Conservation (phyloP, 805 yeast species). For the Myxozyma geophila region DNA sequence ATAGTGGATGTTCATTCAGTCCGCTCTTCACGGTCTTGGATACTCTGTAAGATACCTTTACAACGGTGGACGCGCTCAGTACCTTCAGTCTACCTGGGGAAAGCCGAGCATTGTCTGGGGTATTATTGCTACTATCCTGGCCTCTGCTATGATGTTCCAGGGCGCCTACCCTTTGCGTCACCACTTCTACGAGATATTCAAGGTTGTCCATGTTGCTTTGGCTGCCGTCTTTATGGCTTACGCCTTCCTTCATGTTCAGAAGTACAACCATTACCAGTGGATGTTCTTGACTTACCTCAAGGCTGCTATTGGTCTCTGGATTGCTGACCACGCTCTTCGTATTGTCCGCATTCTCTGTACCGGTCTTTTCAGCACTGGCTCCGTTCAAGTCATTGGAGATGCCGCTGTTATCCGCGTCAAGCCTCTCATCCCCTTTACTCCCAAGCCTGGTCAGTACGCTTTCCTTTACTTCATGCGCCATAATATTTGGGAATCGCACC, state of each 20-base stretch:
- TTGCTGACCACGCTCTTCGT: slow-evolving; percentile 64
- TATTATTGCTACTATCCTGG: slow-evolving; percentile 38
- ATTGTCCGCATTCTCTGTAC: slow-evolving; percentile 53
- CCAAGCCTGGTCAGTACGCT: slow-evolving; percentile 38
- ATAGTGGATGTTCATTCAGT: slow-evolving; percentile 16
- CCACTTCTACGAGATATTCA: slow-evolving; percentile 60
- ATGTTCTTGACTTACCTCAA: slow-evolving; percentile 43
- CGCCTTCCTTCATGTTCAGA: slow-evolving; percentile 62
- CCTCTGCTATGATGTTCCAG: slow-evolving; percentile 7
- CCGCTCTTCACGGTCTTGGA: slow-evolving; percentile 59
- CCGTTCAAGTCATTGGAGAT: slow-evolving; percentile 15
- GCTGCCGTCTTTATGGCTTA: slow-evolving; percentile 59
- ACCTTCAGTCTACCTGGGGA: slow-evolving; percentile 21
- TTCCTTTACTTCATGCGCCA: slow-evolving; percentile 31
- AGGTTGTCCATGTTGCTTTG: slow-evolving; percentile 60
- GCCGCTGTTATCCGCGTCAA: slow-evolving; percentile 19
- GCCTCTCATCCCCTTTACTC: slow-evolving; percentile 16
- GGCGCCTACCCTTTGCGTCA: slow-evolving; percentile 24
- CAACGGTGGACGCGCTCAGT: slow-evolving; percentile 45
- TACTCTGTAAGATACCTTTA: slow-evolving; percentile 52
- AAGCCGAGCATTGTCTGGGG: slow-evolving; percentile 44
- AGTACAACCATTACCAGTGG: slow-evolving; percentile 51
- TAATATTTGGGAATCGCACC: slow-evolving; percentile 35
- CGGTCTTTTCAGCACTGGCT: slow-evolving; percentile 12
- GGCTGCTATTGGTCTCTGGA: slow-evolving; percentile 69